Evolutionary conservation across 345 rosid genomes (phyloP).

Genomic region (Eucalyptus rudis): DNA sequence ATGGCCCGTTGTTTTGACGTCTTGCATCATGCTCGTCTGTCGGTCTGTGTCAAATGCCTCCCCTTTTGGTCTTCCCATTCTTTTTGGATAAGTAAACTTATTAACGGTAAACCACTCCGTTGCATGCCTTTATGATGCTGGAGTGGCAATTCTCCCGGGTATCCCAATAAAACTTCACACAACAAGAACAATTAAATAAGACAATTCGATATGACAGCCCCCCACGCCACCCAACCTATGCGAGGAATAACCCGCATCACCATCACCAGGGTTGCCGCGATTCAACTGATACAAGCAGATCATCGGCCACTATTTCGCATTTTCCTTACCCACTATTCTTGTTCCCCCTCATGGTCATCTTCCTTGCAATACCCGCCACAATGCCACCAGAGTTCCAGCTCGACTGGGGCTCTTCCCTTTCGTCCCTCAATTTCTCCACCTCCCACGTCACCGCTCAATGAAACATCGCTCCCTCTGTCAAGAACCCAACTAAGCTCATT

Average conservation of each 20-base stretch:
- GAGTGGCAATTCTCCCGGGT: no score
- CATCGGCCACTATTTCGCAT: neutral
- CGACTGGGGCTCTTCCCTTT: neutral
- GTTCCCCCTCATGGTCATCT: neutral
- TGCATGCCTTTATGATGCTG: no score
- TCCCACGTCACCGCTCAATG: rapidly evolving
- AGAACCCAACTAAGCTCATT: neutral
- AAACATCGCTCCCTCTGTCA: neutral
- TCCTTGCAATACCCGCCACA: neutral
- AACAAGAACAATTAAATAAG: neutral
- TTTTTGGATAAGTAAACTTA: no score
- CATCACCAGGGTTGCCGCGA: neutral
- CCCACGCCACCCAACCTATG: neutral
- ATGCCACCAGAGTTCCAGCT: rapidly evolving
- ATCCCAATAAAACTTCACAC: no score
- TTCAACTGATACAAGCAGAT: neutral
- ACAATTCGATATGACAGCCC: neutral
- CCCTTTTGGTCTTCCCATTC: no score
- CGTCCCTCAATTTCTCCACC: neutral
- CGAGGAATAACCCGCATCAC: neutral
- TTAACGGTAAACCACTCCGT: no score
- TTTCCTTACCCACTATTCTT: neutral
- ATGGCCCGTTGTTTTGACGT: no score
- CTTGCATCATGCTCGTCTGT: no score
- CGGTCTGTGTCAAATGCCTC: no score